phyloP scores from a whole-genome alignment of 2,329 filamentous ascomycete genomes.

The Pseudogymnoascus sp. region DNA sequence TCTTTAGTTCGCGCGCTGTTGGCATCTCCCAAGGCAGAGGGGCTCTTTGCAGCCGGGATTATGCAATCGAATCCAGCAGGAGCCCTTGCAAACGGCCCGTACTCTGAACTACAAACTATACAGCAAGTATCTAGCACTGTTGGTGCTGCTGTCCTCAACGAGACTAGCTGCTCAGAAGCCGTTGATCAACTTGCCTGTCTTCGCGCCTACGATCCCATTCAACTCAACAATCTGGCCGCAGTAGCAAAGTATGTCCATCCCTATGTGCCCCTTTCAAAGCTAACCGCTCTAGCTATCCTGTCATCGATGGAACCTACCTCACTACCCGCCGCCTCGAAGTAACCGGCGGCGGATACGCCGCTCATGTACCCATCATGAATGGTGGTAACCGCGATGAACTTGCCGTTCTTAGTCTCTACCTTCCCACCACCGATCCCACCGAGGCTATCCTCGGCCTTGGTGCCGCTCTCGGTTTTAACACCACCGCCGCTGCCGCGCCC shows the following conservation, averaged over 20 bases:
- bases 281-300: constrained; percentile 16
- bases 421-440: constrained; percentile 18
- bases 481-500: background rate
- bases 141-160: constrained; percentile 15
- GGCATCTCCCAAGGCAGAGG: constrained; percentile 31
- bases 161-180: constrained; percentile 18
- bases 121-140: background rate
- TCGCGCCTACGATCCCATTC: constrained; percentile 14
- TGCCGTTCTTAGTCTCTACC: constrained; percentile 22
- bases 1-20: constrained; percentile 43
- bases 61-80: constrained; percentile 21
- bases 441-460: background rate
- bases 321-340: constrained; percentile 19
- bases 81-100: constrained; percentile 15
- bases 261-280: background rate
- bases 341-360: constrained; percentile 13
- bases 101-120: background rate
- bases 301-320: constrained; percentile 27
- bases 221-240: constrained; percentile 6
- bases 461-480: background rate
- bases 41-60: constrained; percentile 20
- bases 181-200: constrained; percentile 20
- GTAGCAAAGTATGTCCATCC: background rate
- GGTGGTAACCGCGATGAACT: constrained; percentile 30
- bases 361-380: constrained; percentile 25